These are phyloP conservation scores for Ilyonectria destructans DNA, from an alignment of 2,329 filamentous ascomycete genomes.

Conservation along the genomic window DNA sequence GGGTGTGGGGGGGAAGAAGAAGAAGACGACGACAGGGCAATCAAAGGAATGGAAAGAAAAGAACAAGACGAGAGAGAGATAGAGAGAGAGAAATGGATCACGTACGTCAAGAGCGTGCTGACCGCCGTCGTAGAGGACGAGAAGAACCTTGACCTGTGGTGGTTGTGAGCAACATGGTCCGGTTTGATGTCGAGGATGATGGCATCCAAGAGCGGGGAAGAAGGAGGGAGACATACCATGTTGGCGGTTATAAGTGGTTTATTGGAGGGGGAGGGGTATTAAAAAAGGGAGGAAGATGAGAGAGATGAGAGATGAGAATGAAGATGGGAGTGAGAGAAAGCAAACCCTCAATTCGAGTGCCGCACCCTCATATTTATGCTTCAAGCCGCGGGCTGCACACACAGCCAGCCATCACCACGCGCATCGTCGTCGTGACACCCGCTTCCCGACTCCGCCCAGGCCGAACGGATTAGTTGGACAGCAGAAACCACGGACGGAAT, in stretches of 20 bases:
- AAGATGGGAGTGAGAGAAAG: slow-evolving; percentile 35
- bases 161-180: slow-evolving; percentile 40
- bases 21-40: slow-evolving; percentile 20
- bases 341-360: slow-evolving; percentile 34
- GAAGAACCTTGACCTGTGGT: slow-evolving; percentile 90
- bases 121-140: slow-evolving; percentile 93
- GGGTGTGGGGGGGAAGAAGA: slow-evolving; percentile 34
- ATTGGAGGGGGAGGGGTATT: slow-evolving; percentile 27
- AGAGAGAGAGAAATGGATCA: slow-evolving; percentile 28
- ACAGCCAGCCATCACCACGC: background rate
- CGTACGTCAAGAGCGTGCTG: slow-evolving; percentile 89
- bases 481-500: too few relatives aligned
- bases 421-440: background rate
- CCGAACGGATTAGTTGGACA: too few relatives aligned
- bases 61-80: background rate
- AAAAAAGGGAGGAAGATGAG: slow-evolving; percentile 35
- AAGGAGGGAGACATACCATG: slow-evolving; percentile 45
- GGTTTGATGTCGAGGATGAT: background rate
- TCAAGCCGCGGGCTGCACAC: slow-evolving; percentile 31
- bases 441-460: background rate
- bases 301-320: slow-evolving; percentile 28
- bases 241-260: slow-evolving; percentile 45
- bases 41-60: background rate
- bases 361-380: slow-evolving; percentile 50
- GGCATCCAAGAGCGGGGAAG: slow-evolving; percentile 8